phyloP scores from a whole-genome alignment of 192 early-diverging fungal genomes.

The Gaertneriomyces sp. region DNA sequence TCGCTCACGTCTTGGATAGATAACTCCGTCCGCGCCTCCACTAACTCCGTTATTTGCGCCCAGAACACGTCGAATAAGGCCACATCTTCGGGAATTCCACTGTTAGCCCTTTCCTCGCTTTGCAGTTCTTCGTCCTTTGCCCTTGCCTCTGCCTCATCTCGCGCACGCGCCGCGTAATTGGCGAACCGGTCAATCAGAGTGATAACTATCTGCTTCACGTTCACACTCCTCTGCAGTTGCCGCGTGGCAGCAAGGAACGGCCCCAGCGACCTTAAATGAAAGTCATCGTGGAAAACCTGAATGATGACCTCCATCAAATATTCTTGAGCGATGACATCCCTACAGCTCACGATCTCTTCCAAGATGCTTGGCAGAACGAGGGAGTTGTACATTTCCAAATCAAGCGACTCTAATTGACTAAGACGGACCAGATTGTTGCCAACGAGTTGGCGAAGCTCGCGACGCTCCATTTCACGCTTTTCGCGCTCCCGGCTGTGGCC shows the following conservation, averaged over 20 bases:
- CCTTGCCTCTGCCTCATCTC: conserved; percentile 44
- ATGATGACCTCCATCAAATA: conserved; percentile 99
- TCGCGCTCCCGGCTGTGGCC: conserved; percentile 91
- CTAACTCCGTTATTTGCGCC: conserved; percentile 87
- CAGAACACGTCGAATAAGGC: conserved; percentile 96
- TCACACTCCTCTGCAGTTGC: conserved; percentile 86
- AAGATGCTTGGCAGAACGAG: conserved; percentile 87
- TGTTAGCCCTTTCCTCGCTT: conserved; percentile 40
- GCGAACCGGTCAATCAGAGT: conserved; percentile 91
- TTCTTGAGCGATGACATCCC: conserved; percentile 97
- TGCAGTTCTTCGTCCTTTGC: conserved; percentile 8
- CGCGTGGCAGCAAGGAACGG: conserved; percentile 86
- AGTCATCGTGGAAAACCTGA: conserved; percentile 96
- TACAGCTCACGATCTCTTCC: conserved; percentile 94
- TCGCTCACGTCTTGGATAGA: conserved; percentile 89
- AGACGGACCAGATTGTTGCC: conserved; percentile 94
- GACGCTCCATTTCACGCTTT: conserved; percentile 91
- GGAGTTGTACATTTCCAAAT: conserved; percentile 75
- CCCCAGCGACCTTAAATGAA: conserved; percentile 87
- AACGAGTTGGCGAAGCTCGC: conserved; percentile 92
- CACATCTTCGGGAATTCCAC: conserved; percentile 82
- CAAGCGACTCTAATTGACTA: conserved; percentile 85
- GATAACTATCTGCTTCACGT: conserved; percentile 96
- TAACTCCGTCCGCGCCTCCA: conserved; percentile 88
- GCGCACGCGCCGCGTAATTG: conserved; percentile 74